Conservation (phyloP, 2,329 filamentous ascomycete species). For the Penicillium sp. region DNA sequence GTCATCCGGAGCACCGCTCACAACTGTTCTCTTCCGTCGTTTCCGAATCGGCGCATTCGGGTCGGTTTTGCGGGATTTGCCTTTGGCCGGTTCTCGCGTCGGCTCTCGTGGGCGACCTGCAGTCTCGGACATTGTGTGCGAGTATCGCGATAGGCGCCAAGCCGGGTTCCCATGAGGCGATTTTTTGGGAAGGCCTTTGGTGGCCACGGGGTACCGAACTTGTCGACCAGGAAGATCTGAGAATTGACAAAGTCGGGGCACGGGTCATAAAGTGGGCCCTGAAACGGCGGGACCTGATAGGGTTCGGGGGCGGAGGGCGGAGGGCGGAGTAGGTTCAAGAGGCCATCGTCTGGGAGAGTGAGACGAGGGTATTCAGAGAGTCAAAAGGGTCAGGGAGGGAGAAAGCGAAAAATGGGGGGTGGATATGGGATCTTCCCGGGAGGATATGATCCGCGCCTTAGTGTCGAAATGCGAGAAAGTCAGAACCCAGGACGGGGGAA, state of each 20-base stretch:
- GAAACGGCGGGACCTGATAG: not conserved
- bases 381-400: not conserved
- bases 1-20: slow-evolving; percentile 86
- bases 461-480: slow-evolving; percentile 1
- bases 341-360: not conserved
- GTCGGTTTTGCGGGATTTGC: slow-evolving; percentile 27
- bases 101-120: slow-evolving; percentile 20
- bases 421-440: slow-evolving; percentile 19
- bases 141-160: slow-evolving; percentile 8
- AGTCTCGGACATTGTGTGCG: slow-evolving; percentile 17
- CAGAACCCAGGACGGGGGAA: not conserved
- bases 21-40: slow-evolving; percentile 81
- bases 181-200: not conserved
- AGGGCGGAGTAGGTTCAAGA: not conserved
- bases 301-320: not conserved
- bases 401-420: slow-evolving; percentile 3
- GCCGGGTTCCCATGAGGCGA: slow-evolving; percentile 15
- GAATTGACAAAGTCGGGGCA: not conserved
- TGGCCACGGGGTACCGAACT: not conserved
- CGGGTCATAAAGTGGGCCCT: not conserved
- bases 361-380: not conserved
- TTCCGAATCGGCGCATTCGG: slow-evolving; percentile 48
- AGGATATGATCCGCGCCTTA: slow-evolving; percentile 22
- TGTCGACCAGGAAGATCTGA: slow-evolving; percentile 2
- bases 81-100: slow-evolving; percentile 12